These are phyloP conservation scores for Chenopodium formosanum DNA, from an alignment of 148 eudicot species.

Conservation along the genomic window DNA sequence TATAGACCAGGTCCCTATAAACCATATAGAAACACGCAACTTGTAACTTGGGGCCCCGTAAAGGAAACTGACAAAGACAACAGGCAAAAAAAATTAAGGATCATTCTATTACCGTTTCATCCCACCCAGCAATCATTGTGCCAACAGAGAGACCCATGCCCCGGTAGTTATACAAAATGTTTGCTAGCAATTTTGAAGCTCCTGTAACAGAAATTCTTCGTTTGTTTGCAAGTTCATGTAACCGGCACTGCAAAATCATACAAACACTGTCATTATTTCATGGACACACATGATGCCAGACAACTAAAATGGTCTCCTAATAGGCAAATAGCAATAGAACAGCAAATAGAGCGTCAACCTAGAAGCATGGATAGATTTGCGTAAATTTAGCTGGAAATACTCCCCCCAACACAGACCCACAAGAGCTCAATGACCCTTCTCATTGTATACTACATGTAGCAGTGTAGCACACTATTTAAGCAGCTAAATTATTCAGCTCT, in stretches of 20 bases:
- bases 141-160: conserved; percentile 99
- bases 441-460: not conserved
- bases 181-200: conserved; percentile 93
- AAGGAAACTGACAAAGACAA: not conserved
- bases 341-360: not conserved
- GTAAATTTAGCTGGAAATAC: not conserved
- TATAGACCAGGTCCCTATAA: conserved; percentile 92
- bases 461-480: not conserved
- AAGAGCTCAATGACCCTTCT: not conserved
- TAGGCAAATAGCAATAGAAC: not conserved
- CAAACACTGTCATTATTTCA: conserved; percentile 7
- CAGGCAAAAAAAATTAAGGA: not conserved
- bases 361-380: not conserved
- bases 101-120: conserved; percentile 64
- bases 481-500: not conserved
- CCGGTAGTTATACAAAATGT: conserved; percentile 82
- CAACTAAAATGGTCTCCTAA: not conserved
- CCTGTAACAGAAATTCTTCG: conserved; percentile 96
- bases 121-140: conserved; percentile 99
- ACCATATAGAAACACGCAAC: conserved; percentile 15
- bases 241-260: conserved; percentile 56
- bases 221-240: conserved; percentile 95
- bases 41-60: not conserved
- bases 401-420: not conserved
- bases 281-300: not conserved